A percentile compares a stretch with the other conserved stretches of the same genome.
These are phyloP conservation scores for Trichopus zeylanicus DNA, from an alignment of 116 monocot species.

Conservation along the genomic window DNA sequence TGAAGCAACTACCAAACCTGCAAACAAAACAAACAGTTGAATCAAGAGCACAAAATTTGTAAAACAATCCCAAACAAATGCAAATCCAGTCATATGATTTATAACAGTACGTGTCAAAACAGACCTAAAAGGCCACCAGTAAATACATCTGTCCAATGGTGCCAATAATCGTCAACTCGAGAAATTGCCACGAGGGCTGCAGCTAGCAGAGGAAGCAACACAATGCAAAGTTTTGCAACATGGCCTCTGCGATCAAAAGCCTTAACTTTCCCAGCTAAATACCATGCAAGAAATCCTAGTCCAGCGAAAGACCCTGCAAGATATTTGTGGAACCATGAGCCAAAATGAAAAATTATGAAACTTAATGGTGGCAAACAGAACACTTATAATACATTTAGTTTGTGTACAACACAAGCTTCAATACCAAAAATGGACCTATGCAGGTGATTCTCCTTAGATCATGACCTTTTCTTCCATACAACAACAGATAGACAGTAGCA, in stretches of 20 bases:
- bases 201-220: conserved; percentile 49
- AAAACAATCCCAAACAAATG: neutral
- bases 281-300: conserved; percentile 62
- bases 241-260: conserved; percentile 64
- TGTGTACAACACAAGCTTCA: no score
- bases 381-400: no score
- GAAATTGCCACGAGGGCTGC: conserved; percentile 61
- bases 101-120: neutral
- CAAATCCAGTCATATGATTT: neutral
- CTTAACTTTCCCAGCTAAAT: conserved; percentile 57
- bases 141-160: conserved; percentile 87
- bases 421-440: no score
- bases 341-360: no score
- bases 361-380: no score
- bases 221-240: conserved; percentile 69
- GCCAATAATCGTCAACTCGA: conserved; percentile 76
- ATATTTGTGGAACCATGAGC: neutral
- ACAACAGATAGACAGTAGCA: no score
- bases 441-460: no score
- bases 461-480: no score
- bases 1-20: conserved; percentile 24
- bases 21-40: no score
- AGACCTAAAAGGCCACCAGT: conserved; percentile 57
- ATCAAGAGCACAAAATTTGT: neutral
- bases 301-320: conserved; percentile 75